These are phyloP conservation scores for Pyronema omphalodes DNA, from an alignment of 495 filamentous ascomycete species.

Conservation along the genomic window DNA sequence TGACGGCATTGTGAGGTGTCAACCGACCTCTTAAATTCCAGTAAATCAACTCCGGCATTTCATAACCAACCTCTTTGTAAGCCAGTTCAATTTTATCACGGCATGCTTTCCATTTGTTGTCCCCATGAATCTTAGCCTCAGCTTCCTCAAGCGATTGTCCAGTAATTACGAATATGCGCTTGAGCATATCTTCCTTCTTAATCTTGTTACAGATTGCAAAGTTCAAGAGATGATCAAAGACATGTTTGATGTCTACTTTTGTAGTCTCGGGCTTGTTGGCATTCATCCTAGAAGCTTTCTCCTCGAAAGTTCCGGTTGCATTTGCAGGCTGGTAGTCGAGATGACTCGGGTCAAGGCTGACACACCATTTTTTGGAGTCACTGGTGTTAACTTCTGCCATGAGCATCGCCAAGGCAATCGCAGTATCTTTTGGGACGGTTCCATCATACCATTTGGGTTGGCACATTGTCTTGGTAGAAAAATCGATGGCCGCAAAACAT, in stretches of 20 bases:
- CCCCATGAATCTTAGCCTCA: neutral
- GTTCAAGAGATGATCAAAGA: slow-evolving; percentile 29
- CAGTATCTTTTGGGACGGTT: slow-evolving; percentile 29
- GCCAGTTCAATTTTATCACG: slow-evolving; percentile 28
- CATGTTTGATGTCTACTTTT: slow-evolving; percentile 26
- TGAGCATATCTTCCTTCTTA: slow-evolving; percentile 30
- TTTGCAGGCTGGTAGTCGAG: slow-evolving; percentile 25
- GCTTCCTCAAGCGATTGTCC: slow-evolving; percentile 34
- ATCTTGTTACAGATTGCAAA: slow-evolving; percentile 28
- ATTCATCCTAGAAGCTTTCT: slow-evolving; percentile 22
- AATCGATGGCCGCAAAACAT: slow-evolving; percentile 32
- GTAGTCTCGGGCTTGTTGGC: slow-evolving; percentile 27
- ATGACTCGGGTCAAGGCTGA: slow-evolving; percentile 23
- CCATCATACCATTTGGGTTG: slow-evolving; percentile 25
- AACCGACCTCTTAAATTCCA: slow-evolving; percentile 27
- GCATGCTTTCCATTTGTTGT: slow-evolving; percentile 21
- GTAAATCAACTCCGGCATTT: slow-evolving; percentile 32
- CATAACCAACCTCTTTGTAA: slow-evolving; percentile 29
- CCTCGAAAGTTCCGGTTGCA: slow-evolving; percentile 18
- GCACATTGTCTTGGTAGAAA: slow-evolving; percentile 27
- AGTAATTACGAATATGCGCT: slow-evolving; percentile 32
- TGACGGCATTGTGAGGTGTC: no score
- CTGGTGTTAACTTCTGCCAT: slow-evolving; percentile 28
- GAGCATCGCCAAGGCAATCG: slow-evolving; percentile 32
- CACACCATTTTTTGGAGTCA: slow-evolving; percentile 30